These are phyloP conservation scores for Typha latifolia DNA, from an alignment of 176 grass and related monocot species.

Conservation along the genomic window DNA sequence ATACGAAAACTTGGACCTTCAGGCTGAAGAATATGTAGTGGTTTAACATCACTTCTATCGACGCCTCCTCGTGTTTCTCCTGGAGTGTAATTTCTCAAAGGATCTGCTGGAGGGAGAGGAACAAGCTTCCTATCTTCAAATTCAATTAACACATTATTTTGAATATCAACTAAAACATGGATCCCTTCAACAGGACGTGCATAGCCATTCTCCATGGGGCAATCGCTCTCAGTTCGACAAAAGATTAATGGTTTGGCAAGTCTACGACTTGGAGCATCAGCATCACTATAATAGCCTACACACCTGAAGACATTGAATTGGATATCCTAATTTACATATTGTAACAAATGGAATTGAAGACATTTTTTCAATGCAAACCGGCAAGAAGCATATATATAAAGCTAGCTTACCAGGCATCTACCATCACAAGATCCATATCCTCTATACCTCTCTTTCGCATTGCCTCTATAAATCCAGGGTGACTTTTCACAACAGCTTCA, in stretches of 20 bases:
- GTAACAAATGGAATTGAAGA: neutral
- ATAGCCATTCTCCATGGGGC: constrained; percentile 98
- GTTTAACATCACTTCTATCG: constrained; percentile 95
- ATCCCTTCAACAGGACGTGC: constrained; percentile 97
- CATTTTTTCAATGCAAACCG: neutral
- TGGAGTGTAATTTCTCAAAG: constrained; percentile 94
- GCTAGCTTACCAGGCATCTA: constrained; percentile 83
- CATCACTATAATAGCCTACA: constrained; percentile 74
- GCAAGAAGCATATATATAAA: neutral
- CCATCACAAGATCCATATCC: constrained; percentile 99
- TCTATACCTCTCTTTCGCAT: constrained; percentile 99
- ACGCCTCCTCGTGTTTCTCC: constrained; percentile 91
- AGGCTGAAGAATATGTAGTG: constrained; percentile 78
- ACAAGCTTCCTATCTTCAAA: constrained; percentile 98
- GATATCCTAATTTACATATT: constrained; percentile 7
- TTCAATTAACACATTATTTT: constrained; percentile 79
- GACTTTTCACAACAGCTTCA: constrained; percentile 88
- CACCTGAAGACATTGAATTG: constrained; percentile 44
- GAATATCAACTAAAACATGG: constrained; percentile 85
- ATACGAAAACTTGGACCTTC: constrained; percentile 97
- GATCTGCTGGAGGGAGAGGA: constrained; percentile 81
- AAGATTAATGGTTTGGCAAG: constrained; percentile 96
- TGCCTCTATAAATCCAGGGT: constrained; percentile 92
- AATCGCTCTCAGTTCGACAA: constrained; percentile 96
- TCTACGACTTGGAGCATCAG: constrained; percentile 79